Base-by-base conservation (phyloP, 192 early-diverging fungal species). In the Funneliformis geosporum region DNA sequence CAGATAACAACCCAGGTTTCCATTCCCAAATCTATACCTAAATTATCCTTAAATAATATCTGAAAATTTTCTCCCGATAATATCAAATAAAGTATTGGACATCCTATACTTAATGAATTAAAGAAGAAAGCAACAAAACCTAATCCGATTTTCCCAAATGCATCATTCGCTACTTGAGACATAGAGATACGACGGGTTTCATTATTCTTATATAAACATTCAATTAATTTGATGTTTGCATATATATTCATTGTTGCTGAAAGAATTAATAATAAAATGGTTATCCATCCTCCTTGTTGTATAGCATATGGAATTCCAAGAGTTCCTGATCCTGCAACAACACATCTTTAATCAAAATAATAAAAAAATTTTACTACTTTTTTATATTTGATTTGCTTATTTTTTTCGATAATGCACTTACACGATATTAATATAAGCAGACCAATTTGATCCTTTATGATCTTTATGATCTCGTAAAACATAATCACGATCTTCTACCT, bases 241-340 rank as follows among this genome's bases (percentile, higher is more conserved):
- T 95, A 96, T 40, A 87, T 76, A 33, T 90, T 90, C 76, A 94
- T 92, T 11, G 88, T 83, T 62, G 90, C 91, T 0, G 92, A 88
- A 40, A 95, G 79, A 25, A 91, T 76, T 23, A 96, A 86, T 65
- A 95, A 87, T 21, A 89, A 75, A 3, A 92, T 62, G 18, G 92
- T 92, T 33, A 90, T 83, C 95, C 95, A 96, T 4, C 95, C 95
- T 76, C 91, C 89, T 60, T 92, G 90, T 72, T 84, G 86, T 18
- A 92, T 75, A 16, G 86, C 84, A 74, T 86, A 90, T 9, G 91
- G 87, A 10, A 92, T 81, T 66, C 90, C 88, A 2, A 92, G 77
- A 23, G 88, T 85, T 27, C 91, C 91, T 14, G 88, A 85, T 38
- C 91, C 91, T 2, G 92, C 92, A 60, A 92, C 85, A 18, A 91